A percentile compares a stretch with the other conserved stretches of the same genome.
phyloP scores from a whole-genome alignment of 2,329 filamentous ascomycete species.

The Pochonia chlamydosporia region DNA sequence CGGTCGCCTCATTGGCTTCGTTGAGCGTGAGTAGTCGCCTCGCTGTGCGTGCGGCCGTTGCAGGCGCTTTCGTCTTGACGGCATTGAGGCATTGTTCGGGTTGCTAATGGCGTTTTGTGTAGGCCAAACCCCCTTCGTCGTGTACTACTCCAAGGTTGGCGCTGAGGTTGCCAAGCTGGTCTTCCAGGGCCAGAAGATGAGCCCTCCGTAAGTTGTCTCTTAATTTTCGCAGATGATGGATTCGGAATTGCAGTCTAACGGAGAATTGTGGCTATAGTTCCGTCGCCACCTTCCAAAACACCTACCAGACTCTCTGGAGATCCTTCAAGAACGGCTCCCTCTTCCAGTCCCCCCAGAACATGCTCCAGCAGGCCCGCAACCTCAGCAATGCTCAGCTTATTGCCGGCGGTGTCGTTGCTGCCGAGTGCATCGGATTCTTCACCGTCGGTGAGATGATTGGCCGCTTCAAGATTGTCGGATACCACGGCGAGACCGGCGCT shows the following conservation, averaged over 20 bases:
- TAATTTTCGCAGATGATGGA: too few species aligned
- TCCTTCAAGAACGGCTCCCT: slow-evolving; percentile 59
- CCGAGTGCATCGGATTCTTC: slow-evolving; percentile 94
- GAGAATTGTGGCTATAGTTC: slow-evolving; percentile 46
- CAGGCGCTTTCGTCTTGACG: too few species aligned
- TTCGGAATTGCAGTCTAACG: too few species aligned
- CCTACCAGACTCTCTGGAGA: slow-evolving; percentile 72
- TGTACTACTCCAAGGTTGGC: slow-evolving; percentile 90
- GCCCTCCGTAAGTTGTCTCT: slow-evolving; percentile 72
- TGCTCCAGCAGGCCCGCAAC: slow-evolving; percentile 57
- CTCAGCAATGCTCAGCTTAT: slow-evolving; percentile 65
- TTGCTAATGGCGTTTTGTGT: slow-evolving; percentile 3
- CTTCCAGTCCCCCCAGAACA: slow-evolving; percentile 50
- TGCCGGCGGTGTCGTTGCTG: slow-evolving; percentile 69
- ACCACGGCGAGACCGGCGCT: slow-evolving; percentile 64
- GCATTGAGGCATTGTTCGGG: too few species aligned
- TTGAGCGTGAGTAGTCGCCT: slow-evolving; percentile 71
- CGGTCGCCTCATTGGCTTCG: slow-evolving; percentile 68
- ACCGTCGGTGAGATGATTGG: slow-evolving; percentile 96
- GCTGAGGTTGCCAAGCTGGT: slow-evolving; percentile 85
- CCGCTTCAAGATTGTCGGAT: slow-evolving; percentile 90
- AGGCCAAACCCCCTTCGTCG: slow-evolving; percentile 79
- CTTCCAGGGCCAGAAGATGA: slow-evolving; percentile 84
- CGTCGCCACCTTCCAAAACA: slow-evolving; percentile 75
- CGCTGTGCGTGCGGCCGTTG: background rate